Evolutionary conservation across 495 filamentous ascomycete genomes (phyloP), one percentile per base, ranked within the genome.

Genomic region (Sporormia fimetaria): DNA sequence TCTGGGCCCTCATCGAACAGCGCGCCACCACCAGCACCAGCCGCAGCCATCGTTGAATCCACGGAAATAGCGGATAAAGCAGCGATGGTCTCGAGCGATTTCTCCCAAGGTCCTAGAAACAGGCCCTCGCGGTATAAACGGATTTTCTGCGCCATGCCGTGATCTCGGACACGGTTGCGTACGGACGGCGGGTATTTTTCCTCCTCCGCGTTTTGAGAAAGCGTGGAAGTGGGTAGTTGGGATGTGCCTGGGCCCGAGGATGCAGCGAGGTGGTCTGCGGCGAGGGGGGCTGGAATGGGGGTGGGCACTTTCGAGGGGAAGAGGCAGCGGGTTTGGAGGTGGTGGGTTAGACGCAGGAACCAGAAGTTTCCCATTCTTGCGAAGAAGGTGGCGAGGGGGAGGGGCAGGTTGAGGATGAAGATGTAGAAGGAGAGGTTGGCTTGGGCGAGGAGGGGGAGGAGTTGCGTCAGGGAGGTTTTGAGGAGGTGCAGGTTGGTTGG

Each of bases 71-170:
- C 57, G 44, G 64, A 60, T n/a, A 74, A 56, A 15, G 44, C 56
- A 9, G 62, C 51, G 30, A 71, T 56, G 1, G 66, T 71, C 40
- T 72, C 59, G 15, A 67, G 40, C 4, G 66, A 68, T 45, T 70
- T 71, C 31, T 55, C 44, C 72, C 72, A 76, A 21, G 43, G 52
- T 0, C 48, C 49, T 0, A 42, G 12, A 6, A 59, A 39, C 0
- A 69, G 57, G 1, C 60, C 57, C 14, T 76, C 62, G 33, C 69
- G 65, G 53, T 76, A 76, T 60, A 72, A 12, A 39, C 55, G 35
- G 60, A 66, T 63, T 59, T 70, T 54, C 64, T 64, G 37, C 55
- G 37, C 34, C 42, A 45, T 41, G 18, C 46, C 51, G 29, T 16
- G 26, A 35, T 47, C 37, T 5, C 9, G 12, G n/a, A 26, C 30